phyloP scores from a whole-genome alignment of 768 basidiomycete species.

The Naganishia friedmannii region DNA sequence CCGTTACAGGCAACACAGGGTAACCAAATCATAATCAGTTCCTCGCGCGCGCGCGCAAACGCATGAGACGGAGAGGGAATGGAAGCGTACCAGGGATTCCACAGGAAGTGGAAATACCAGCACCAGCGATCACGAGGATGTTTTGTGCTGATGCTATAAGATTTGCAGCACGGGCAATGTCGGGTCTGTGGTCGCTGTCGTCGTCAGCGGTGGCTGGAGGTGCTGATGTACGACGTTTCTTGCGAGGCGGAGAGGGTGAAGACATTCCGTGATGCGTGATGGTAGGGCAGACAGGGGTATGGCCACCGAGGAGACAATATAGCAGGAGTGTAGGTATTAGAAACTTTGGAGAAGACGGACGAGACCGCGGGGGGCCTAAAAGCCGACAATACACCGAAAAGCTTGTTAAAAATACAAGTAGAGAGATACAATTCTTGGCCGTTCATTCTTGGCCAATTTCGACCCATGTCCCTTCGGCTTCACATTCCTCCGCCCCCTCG shows the following conservation, averaged over 20 bases:
- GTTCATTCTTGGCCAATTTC: no score
- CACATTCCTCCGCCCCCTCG: no score
- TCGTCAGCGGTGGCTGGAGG: background rate
- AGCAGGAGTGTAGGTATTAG: no score
- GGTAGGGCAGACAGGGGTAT: background rate
- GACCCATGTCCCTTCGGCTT: no score
- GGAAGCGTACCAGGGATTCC: constrained; percentile 58
- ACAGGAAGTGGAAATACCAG: constrained; percentile 53
- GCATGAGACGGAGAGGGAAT: background rate
- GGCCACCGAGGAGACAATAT: no score
- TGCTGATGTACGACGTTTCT: background rate
- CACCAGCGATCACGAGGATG: constrained; percentile 48
- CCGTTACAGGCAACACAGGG: background rate
- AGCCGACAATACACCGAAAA: no score
- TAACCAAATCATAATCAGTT: no score
- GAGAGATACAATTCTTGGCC: no score
- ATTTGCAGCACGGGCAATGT: constrained; percentile 1
- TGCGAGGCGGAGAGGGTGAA: background rate
- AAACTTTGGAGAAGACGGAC: no score
- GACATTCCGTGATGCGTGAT: background rate
- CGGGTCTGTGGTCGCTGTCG: background rate
- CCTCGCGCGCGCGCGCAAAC: no score
- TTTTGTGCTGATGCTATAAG: background rate
- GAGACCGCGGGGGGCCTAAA: no score
- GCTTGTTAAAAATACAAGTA: no score